Evolutionary conservation across 805 yeast genomes (phyloP).

Genomic region (Zygotorulaspora danielsina): DNA sequence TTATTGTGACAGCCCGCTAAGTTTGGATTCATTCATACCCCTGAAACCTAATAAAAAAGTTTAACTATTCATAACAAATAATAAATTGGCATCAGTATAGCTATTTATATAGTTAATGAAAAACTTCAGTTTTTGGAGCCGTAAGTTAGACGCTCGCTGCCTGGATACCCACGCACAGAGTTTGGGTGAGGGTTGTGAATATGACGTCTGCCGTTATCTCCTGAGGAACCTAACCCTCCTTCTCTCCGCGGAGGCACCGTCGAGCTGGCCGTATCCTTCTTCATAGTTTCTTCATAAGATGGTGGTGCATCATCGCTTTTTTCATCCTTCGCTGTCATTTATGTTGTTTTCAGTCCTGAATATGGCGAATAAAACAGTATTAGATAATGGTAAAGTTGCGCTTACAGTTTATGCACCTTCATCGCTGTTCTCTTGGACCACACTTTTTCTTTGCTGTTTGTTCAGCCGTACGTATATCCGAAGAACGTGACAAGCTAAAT

Average conservation of each 20-base stretch:
- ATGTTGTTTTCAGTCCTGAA: constrained; percentile 1
- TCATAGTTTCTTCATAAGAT: constrained; percentile 26
- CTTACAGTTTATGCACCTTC: too few relatives aligned
- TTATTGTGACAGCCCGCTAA: constrained; percentile 12
- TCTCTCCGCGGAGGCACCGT: neutral
- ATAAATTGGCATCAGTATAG: neutral
- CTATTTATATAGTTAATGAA: neutral
- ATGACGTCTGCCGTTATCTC: constrained; percentile 1
- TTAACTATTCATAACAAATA: constrained; percentile 1
- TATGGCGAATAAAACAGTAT: too few relatives aligned
- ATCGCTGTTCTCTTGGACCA: neutral
- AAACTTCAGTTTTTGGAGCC: neutral
- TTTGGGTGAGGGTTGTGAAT: constrained; percentile 11
- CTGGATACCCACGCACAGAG: constrained; percentile 14
- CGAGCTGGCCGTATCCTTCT: constrained; percentile 9
- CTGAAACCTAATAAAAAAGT: constrained; percentile 27
- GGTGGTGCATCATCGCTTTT: constrained; percentile 21
- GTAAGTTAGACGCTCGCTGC: constrained; percentile 13
- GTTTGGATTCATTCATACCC: constrained; percentile 28
- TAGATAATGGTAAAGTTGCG: too few relatives aligned
- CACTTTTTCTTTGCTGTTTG: neutral
- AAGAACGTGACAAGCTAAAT: too few relatives aligned
- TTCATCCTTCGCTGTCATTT: neutral
- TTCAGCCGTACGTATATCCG: neutral
- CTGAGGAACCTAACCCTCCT: neutral